A percentile compares a stretch with the other conserved stretches of the same genome.
phyloP scores from a whole-genome alignment of 805 yeast species.

The Torulaspora gathmanii region DNA sequence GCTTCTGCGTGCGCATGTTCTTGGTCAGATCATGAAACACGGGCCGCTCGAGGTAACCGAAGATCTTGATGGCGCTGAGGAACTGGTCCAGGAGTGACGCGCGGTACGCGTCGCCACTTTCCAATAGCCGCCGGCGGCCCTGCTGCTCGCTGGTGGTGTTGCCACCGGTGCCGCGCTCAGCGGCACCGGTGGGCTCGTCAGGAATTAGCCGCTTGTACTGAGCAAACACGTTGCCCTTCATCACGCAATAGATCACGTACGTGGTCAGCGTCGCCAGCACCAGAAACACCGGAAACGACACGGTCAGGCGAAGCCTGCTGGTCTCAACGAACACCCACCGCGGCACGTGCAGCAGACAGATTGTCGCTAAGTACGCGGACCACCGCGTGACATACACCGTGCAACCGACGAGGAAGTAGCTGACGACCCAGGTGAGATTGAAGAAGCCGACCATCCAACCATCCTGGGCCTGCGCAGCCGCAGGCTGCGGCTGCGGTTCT shows the following conservation, averaged over 20 bases:
- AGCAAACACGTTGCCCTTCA: constrained; percentile 25
- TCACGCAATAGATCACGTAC: constrained; percentile 19
- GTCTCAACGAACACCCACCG: constrained; percentile 17
- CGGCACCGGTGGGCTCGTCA: constrained; percentile 11
- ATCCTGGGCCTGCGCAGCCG: constrained; percentile 7
- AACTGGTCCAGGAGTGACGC: constrained; percentile 83
- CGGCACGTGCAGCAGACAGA: constrained; percentile 16
- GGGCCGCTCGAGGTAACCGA: constrained; percentile 85
- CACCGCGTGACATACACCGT: constrained; percentile 12
- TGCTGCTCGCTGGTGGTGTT: too few species aligned
- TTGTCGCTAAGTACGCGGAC: constrained; percentile 11
- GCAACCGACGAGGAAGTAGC: constrained; percentile 12
- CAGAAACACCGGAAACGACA: constrained; percentile 19
- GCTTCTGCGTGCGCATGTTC: constrained; percentile 82
- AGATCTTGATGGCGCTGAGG: constrained; percentile 82
- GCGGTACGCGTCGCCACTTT: constrained; percentile 25
- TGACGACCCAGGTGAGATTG: constrained; percentile 14
- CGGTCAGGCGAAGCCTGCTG: constrained; percentile 18
- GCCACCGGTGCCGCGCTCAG: too few species aligned
- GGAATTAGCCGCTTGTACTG: constrained; percentile 27
- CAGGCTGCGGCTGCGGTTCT: constrained; percentile 6
- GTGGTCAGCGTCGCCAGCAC: constrained; percentile 11
- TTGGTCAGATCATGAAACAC: constrained; percentile 91
- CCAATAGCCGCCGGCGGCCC: neutral
- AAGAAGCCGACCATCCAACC: constrained; percentile 12